Percentiles rank a stretch among this genome's conserved stretches.
These are phyloP conservation scores for Gossypium aridum DNA, from an alignment of 441 rosid genomes.

Conservation along the genomic window DNA sequence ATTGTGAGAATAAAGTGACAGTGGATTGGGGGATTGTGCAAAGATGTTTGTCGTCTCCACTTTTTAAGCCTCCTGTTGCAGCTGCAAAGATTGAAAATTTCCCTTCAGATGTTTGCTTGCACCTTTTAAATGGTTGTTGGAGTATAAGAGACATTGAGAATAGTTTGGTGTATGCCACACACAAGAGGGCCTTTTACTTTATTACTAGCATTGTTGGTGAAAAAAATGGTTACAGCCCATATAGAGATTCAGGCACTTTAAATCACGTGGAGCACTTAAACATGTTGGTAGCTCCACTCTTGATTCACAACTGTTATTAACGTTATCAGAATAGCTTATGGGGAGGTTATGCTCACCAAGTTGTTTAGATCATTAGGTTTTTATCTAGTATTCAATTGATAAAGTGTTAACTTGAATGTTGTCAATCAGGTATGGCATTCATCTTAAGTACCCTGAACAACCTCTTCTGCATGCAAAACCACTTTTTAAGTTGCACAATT, in stretches of 20 bases:
- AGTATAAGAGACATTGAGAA: slow-evolving; percentile 50
- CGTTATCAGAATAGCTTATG: slow-evolving; percentile 10
- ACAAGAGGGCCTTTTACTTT: slow-evolving; percentile 62
- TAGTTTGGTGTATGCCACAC: slow-evolving; percentile 60
- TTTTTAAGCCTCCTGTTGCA: slow-evolving; percentile 43
- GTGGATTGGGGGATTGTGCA: slow-evolving; percentile 67
- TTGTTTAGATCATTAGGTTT: neutral
- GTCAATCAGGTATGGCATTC: slow-evolving; percentile 53
- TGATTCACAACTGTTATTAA: slow-evolving; percentile 3
- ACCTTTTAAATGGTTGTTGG: slow-evolving; percentile 64
- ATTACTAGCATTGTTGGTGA: slow-evolving; percentile 35
- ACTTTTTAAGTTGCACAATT: slow-evolving; percentile 63
- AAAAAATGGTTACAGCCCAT: slow-evolving; percentile 49
- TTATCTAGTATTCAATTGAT: slow-evolving; percentile 1
- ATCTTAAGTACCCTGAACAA: slow-evolving; percentile 62
- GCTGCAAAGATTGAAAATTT: slow-evolving; percentile 21
- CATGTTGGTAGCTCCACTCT: slow-evolving; percentile 44
- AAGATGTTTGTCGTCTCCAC: slow-evolving; percentile 80
- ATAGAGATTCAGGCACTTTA: slow-evolving; percentile 28
- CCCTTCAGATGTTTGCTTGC: slow-evolving; percentile 30
- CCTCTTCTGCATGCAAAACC: slow-evolving; percentile 79
- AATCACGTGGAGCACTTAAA: slow-evolving; percentile 46
- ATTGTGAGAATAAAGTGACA: slow-evolving; percentile 25
- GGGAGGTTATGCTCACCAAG: slow-evolving; percentile 14
- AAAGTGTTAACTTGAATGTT: slow-evolving; percentile 12